Evolutionary conservation across 305 asterid species (phyloP).

Genomic region (Coffea humblotiana): DNA sequence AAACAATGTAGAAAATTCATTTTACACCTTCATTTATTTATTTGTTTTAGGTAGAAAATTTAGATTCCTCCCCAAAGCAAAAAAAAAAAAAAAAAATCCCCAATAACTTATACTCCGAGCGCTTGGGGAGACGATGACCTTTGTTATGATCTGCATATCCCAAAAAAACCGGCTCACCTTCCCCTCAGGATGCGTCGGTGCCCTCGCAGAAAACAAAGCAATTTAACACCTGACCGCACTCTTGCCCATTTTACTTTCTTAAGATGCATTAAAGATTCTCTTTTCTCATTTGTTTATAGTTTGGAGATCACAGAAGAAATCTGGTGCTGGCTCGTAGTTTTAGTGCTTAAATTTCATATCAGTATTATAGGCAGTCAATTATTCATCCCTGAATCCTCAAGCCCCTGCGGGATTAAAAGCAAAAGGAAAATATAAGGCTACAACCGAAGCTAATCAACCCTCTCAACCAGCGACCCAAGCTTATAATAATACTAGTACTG

Average conservation of each 20-base stretch:
- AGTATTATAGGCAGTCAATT: not conserved
- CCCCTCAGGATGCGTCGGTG: not conserved
- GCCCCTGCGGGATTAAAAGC: too few relatives aligned
- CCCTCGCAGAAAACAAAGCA: not conserved
- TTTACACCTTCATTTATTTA: too few relatives aligned
- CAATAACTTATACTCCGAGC: not conserved
- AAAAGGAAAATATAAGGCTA: not conserved
- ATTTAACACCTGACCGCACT: not conserved
- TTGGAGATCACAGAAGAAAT: not conserved
- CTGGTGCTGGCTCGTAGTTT: not conserved
- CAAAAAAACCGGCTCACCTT: not conserved
- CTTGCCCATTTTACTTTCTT: not conserved
- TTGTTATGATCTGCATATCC: not conserved
- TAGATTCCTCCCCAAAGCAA: not conserved
- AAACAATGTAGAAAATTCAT: too few relatives aligned
- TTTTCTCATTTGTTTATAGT: not conserved
- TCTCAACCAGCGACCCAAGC: not conserved
- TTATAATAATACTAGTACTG: not conserved
- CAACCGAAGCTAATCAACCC: not conserved
- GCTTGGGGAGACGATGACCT: not conserved
- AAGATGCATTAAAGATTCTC: too few relatives aligned
- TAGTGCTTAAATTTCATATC: not conserved
- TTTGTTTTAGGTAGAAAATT: too few relatives aligned
- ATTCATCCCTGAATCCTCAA: too few relatives aligned
- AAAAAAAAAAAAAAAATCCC: not conserved